Base-by-base conservation (phyloP, 1,284 basidiomycete species). In the Cutaneotrichosporon arboriforme region DNA sequence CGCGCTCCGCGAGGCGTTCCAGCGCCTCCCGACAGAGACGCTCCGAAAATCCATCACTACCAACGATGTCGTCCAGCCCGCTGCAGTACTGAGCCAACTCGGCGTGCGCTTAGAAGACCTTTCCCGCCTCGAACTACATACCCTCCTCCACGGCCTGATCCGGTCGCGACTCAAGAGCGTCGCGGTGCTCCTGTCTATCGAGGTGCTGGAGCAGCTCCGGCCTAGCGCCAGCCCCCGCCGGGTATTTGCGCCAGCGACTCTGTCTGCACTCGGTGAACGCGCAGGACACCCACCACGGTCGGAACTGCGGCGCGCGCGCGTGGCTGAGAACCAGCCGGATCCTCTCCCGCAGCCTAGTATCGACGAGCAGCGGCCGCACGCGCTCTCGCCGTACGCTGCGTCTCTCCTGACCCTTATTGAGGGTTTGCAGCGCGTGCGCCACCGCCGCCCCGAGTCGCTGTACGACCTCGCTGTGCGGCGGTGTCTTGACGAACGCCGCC, bases 391-490 rank as follows among this genome's bases (percentile, higher is more conserved):
- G 1, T 20, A 38, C 13, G 43, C 51, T 15, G 36, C 63, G 15
- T 38, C 48, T 1, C 37, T 67, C 0, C 54, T 71, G 9, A 37
- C 55, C 2, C 49, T 73, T 0, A 52, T 72, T 20, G 56, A 62
- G 3, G 13, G 52, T 0, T 55, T 74, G 8, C 67, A 67, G 39
- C 54, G 58, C 4, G 55, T 66, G 8, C 64, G 70, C 21, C 61
- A 66, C 26, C 62, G 47, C 4, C 60, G 74, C 5, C 61, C 68
- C 0, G 23, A 49, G 3, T 42, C 45, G 23, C 57, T 73, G 10
- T 76, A 74, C 55, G 43, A 52, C 1, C 47, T 60, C n/a, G 45
- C 61, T 18, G 64, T 73, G 22, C 35, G 49, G 14, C 61, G 61
- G 39, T 65, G 63, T 17, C 41, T 70, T 8, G 49, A 49, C 8